Base-by-base conservation (phyloP, 257 asterid species). In the Penstemon eatonii region DNA sequence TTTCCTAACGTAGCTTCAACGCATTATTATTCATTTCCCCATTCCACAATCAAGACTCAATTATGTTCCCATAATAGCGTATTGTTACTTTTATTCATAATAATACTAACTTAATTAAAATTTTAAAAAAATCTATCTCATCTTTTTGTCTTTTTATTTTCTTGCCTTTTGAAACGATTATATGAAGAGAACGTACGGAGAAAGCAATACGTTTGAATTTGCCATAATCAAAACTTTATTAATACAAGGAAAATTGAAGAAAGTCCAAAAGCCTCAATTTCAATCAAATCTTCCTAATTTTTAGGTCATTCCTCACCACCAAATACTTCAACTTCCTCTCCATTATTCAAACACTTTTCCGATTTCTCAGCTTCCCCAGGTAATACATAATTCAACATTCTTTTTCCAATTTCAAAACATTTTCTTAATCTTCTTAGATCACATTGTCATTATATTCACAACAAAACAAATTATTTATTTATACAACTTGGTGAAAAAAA, bases 1-100 rank as follows among this genome's bases (percentile, higher is more conserved):
- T 72, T 50, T 33, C 76, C 68, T 68, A 72, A 75, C 81, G 78
- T 80, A 47, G 65, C 79, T 72, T 76, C 69, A 51, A 72, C 65
- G 76, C 66, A 70, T 73, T 60, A 54, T 68, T 44, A 72, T 73
- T 59, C 74, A 11, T 45, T 18, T 45, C 66, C 52, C 46, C 42
- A 9, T 8, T 25, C 2, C 19, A 15, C 61, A 10, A 47, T 37
- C 52, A 43, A 43, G 43, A 15, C 7, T 3, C 15, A 7, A 15
- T 25, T 25, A 25, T 25, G 2, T 25, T 25, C 33, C 33, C 33
- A 25, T 1, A 25, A 25, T 1, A 25, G 33, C 33, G 33, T 25
- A 25, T 25, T 25, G 33, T 25, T n/a, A n/a, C n/a, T n/a, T 25
- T 25, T 25, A 25, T 25, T 25, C 33, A 25, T 25, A 25, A 25